These are phyloP conservation scores for Hymenoscyphus linearis DNA, from an alignment of 2,329 filamentous ascomycete species.

Conservation along the genomic window DNA sequence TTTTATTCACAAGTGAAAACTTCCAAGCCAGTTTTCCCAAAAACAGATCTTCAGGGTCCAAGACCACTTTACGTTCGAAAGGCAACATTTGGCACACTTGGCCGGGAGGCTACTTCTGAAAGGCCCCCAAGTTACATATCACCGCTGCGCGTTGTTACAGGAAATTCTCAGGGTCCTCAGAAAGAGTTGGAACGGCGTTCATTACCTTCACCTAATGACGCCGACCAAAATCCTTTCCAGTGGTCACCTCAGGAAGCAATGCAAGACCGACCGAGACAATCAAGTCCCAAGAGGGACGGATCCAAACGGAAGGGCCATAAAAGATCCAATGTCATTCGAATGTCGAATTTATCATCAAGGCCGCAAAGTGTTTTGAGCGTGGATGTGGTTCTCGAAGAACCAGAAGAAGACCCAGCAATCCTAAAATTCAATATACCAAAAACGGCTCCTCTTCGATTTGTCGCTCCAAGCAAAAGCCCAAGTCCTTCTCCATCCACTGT, in stretches of 20 bases:
- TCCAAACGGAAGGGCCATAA: conserved; percentile 24
- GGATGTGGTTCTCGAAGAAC: conserved; percentile 23
- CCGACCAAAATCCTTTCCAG: conserved; percentile 23
- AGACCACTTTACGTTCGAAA: conserved; percentile 24
- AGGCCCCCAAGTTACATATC: conserved; percentile 12
- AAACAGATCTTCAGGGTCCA: conserved; percentile 9
- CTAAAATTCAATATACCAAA: conserved; percentile 9
- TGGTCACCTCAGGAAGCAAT: conserved; percentile 25
- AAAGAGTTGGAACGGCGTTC: not conserved
- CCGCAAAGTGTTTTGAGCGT: conserved; percentile 18
- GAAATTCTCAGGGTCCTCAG: conserved; percentile 17
- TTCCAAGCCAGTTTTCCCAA: conserved; percentile 15
- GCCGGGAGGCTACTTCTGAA: conserved; percentile 16
- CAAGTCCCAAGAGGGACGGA: conserved; percentile 10
- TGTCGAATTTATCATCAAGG: conserved; percentile 23
- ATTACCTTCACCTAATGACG: not conserved
- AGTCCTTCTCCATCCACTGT: conserved; percentile 14
- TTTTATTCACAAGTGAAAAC: conserved; percentile 21
- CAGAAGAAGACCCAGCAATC: conserved; percentile 17
- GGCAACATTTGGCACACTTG: conserved; percentile 27
- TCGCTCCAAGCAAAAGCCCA: conserved; percentile 13
- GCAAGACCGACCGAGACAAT: conserved; percentile 9
- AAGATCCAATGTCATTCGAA: conserved; percentile 22
- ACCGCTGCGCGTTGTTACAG: conserved; percentile 21
- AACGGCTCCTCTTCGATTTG: conserved; percentile 7